These are phyloP conservation scores for Circinella umbellata DNA, from an alignment of 371 early-diverging fungal species.

Conservation along the genomic window DNA sequence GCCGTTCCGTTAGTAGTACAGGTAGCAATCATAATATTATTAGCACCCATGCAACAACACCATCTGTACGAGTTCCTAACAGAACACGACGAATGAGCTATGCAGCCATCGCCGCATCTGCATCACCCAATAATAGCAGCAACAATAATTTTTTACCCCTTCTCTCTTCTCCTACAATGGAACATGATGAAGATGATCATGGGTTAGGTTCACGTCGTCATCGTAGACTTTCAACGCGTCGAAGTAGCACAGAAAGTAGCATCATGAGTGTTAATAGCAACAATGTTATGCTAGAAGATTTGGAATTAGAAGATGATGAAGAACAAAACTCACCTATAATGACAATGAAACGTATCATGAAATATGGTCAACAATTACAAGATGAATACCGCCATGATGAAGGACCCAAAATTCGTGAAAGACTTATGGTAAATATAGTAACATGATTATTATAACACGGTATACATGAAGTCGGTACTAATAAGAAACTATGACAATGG, in stretches of 20 bases:
- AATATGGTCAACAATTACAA: slow-evolving; percentile 78
- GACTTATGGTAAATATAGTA: slow-evolving; percentile 29
- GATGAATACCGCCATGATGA: slow-evolving; percentile 68
- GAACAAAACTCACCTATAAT: slow-evolving; percentile 16
- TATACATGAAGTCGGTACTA: neutral
- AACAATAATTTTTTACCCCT: slow-evolving; percentile 8
- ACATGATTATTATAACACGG: neutral
- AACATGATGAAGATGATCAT: slow-evolving; percentile 12
- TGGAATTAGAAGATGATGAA: slow-evolving; percentile 27
- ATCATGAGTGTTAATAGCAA: slow-evolving; percentile 14
- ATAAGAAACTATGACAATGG: neutral
- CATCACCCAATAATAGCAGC: slow-evolving; percentile 22
- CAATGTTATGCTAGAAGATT: slow-evolving; percentile 4
- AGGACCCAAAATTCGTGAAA: slow-evolving; percentile 28
- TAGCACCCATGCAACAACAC: slow-evolving; percentile 13
- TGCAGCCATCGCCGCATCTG: slow-evolving; percentile 43
- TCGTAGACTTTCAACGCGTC: slow-evolving; percentile 18
- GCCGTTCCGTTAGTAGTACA: slow-evolving; percentile 13
- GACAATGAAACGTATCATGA: slow-evolving; percentile 55
- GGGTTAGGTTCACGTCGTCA: slow-evolving; percentile 5
- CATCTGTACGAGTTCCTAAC: slow-evolving; percentile 20
- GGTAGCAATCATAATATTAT: neutral
- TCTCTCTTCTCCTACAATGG: slow-evolving; percentile 12
- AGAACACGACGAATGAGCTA: slow-evolving; percentile 32
- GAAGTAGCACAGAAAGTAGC: slow-evolving; percentile 24